These are phyloP conservation scores for Paragyromitra xinjiangensis DNA, from an alignment of 495 filamentous ascomycete genomes.

Conservation along the genomic window DNA sequence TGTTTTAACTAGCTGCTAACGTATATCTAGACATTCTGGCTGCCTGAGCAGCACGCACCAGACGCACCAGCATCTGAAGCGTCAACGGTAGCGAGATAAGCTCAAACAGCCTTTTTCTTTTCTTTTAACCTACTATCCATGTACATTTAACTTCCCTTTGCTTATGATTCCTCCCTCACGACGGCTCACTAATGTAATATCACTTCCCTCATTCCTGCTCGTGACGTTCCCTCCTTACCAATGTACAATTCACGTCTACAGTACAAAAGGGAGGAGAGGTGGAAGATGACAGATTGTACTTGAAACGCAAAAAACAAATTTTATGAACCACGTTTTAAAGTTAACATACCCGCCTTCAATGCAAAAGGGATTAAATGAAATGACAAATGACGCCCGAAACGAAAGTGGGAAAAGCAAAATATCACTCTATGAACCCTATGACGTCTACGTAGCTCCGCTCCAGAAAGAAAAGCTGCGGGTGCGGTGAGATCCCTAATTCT, in stretches of 20 bases:
- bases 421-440: neutral
- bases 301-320: conserved; percentile 7
- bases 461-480: neutral
- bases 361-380: neutral
- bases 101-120: neutral
- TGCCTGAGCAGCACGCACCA: conserved; percentile 73
- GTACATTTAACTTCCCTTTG: neutral
- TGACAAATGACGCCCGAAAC: neutral
- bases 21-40: conserved; percentile 70
- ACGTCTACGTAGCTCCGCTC: neutral
- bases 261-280: neutral
- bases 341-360: neutral
- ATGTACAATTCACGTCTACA: neutral
- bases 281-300: neutral
- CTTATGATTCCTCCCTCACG: conserved; percentile 2
- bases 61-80: conserved; percentile 54
- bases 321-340: neutral
- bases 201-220: conserved; percentile 19
- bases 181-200: conserved; percentile 33
- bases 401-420: conserved; percentile 16
- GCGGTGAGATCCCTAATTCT: neutral
- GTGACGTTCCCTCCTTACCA: neutral
- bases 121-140: neutral
- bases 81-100: conserved; percentile 25
- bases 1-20: conserved; percentile 15